Evolutionary conservation across 148 eudicot genomes (phyloP).

Genomic region (Fagopyrum tataricum): DNA sequence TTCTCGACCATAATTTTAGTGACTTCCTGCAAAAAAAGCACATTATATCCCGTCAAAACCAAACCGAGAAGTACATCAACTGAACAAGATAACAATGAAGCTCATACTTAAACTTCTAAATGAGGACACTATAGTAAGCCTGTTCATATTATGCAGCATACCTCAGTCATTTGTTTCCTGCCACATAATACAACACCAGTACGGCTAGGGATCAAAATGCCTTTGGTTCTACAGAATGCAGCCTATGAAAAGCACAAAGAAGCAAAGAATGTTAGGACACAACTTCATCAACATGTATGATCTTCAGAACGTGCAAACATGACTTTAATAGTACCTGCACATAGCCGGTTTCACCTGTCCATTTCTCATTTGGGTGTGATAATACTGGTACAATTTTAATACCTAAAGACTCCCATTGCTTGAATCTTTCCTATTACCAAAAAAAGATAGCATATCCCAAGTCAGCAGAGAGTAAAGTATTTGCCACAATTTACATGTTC

Average conservation of each 20-base stretch:
- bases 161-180: constrained; percentile 92
- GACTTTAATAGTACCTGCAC: constrained; percentile 55
- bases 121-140: not conserved
- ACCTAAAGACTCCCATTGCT: constrained; percentile 84
- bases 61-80: not conserved
- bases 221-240: constrained; percentile 68
- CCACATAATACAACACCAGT: constrained; percentile 88
- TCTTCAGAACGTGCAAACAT: not conserved
- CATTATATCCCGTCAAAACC: not conserved
- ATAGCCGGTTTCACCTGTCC: constrained; percentile 84
- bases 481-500: not conserved
- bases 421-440: constrained; percentile 69
- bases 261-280: not conserved
- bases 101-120: not conserved
- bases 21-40: constrained; percentile 64
- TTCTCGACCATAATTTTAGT: constrained; percentile 58
- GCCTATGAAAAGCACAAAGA: constrained; percentile 39
- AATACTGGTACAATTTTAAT: constrained; percentile 73
- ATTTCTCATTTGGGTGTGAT: constrained; percentile 72
- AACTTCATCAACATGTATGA: not conserved
- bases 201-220: constrained; percentile 44
- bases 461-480: constrained; percentile 2
- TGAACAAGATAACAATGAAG: not conserved
- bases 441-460: constrained; percentile 9
- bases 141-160: constrained; percentile 15